Evolutionary conservation across 495 filamentous ascomycete species (phyloP).

Genomic region (Penicillium chermesinum): DNA sequence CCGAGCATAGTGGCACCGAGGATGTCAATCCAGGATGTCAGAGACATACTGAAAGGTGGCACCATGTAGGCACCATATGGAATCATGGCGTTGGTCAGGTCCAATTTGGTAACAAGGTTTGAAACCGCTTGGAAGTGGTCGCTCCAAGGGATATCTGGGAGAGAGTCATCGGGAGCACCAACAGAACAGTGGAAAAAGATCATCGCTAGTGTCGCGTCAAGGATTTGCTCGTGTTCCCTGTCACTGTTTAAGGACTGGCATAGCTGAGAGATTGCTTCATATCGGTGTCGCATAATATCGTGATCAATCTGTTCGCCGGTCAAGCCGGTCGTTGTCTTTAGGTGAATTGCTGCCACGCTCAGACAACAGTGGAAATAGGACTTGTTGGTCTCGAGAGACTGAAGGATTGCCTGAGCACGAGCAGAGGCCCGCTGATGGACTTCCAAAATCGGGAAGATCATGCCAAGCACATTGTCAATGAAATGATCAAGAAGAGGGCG

Average conservation of each 20-base stretch:
- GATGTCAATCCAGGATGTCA: conserved; percentile 96
- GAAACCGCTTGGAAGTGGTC: conserved; percentile 92
- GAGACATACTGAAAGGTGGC: conserved; percentile 91
- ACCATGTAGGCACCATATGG: conserved; percentile 46
- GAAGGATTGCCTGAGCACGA: conserved; percentile 74
- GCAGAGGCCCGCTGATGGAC: conserved; percentile 76
- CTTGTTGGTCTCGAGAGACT: conserved; percentile 82
- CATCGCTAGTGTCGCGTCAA: conserved; percentile 92
- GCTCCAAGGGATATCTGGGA: conserved; percentile 94
- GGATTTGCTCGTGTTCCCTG: conserved; percentile 75
- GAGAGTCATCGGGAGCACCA: conserved; percentile 73
- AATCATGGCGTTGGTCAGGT: conserved; percentile 50
- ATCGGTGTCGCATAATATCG: conserved; percentile 91
- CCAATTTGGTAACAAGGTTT: conserved; percentile 75
- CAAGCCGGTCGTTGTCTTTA: conserved; percentile 68
- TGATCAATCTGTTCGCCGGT: conserved; percentile 74
- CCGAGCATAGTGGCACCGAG: conserved; percentile 91
- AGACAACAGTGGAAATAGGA: conserved; percentile 93
- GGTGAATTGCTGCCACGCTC: conserved; percentile 91
- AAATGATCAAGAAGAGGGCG: conserved; percentile 87
- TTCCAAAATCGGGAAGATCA: conserved; percentile 88
- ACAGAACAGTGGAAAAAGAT: conserved; percentile 97
- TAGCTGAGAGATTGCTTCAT: conserved; percentile 78
- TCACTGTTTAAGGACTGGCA: conserved; percentile 79
- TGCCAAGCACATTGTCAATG: conserved; percentile 75